A percentile compares a stretch with the other conserved stretches of the same genome.
Evolutionary conservation across 2,329 filamentous ascomycete genomes (phyloP).

Genomic region (Trichophyton simii): DNA sequence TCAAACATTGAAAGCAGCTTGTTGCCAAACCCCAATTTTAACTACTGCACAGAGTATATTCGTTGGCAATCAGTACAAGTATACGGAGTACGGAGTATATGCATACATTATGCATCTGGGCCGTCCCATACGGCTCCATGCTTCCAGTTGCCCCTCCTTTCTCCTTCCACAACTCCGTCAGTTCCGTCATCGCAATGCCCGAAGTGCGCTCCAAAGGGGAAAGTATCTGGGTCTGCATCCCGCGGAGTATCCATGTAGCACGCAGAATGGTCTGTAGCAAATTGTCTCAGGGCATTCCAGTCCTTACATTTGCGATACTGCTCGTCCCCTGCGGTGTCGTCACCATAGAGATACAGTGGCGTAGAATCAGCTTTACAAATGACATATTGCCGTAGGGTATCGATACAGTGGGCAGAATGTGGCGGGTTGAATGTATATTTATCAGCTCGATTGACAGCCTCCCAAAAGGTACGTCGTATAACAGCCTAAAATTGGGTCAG

Average conservation of each 20-base stretch:
- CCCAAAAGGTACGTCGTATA: not conserved
- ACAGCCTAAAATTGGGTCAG: not conserved
- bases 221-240: not conserved
- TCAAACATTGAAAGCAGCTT: not conserved
- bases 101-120: not conserved
- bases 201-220: not conserved
- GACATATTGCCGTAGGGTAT: slow-evolving; percentile 9
- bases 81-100: not conserved
- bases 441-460: not conserved
- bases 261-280: not conserved
- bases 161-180: not conserved
- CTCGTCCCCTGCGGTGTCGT: slow-evolving; percentile 9
- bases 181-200: not conserved
- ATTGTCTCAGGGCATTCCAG: slow-evolving; percentile 8
- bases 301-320: slow-evolving; percentile 9
- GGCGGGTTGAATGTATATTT: not conserved
- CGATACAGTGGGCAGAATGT: slow-evolving; percentile 10
- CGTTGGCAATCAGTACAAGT: not conserved
- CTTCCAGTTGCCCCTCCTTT: not conserved
- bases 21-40: not conserved
- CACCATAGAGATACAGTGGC: slow-evolving; percentile 4
- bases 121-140: not conserved
- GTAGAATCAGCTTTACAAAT: slow-evolving; percentile 11
- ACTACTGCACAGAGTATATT: not conserved
- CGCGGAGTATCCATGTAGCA: not conserved